Base-by-base conservation (phyloP, 257 asterid genomes). In the Solanum gandarillasii region DNA sequence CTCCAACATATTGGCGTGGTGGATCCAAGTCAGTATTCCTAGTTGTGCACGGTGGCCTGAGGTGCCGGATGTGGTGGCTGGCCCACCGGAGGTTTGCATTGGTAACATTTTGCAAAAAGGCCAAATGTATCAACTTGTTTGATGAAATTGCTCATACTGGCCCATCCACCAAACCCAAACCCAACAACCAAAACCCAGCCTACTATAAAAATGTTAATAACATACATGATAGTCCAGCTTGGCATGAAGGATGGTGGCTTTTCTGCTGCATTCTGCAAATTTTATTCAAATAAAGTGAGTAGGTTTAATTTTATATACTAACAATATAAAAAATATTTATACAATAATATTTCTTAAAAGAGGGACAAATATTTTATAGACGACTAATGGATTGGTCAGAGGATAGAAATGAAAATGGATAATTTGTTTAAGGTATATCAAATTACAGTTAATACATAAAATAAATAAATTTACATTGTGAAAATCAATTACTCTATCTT, bases 111-210 rank as follows among this genome's bases (percentile, higher is more conserved):
- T 16, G 98, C 98, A 29, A 96, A 96, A 32, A 96, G 98, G 23
- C 99, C 99, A 34, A 96, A 96, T 0, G 97, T 96, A 89, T 94
- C 94, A 0, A 96, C 93, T 89, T 96, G 99, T 76, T 8, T 91
- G 11, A 95, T 94, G 13, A 96, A 96, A 86, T 96, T 96, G 81
- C 94, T 93, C 91, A 95, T 72, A 90, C 99, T 96, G 7, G 99
- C 99, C 99, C 99, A 96, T 32, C 99, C 99, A 25, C 99, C 99
- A 27, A 96, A 96, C 83, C 99, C 99, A 55, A 96, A 96, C 31
- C 98, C 99, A 67, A 96, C 93, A 2, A 96, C 93, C 1, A 95
- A 34, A 16, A 93, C 89, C 99, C 98, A 96, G 7, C 87, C 86
- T 71, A 96, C 99, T 0, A 94, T 86, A 88, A 96, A 95, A 9